Percentiles rank a stretch among this genome's conserved stretches.
Evolutionary conservation across 2,329 filamentous ascomycete species (phyloP).

Genomic region (Dothistroma pini): DNA sequence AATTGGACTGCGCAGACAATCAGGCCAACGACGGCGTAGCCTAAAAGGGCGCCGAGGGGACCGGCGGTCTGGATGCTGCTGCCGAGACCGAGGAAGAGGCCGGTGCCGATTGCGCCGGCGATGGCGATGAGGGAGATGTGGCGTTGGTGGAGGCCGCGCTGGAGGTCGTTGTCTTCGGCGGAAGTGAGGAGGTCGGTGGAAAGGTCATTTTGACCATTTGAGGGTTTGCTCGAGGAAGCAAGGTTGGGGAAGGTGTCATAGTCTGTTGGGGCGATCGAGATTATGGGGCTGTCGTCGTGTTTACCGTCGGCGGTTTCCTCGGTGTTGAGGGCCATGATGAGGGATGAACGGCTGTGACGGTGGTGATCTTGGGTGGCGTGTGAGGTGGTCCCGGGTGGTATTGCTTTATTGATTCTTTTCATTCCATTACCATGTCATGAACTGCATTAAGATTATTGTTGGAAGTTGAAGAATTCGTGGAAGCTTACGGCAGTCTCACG

Average conservation of each 20-base stretch:
- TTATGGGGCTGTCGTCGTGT: neutral
- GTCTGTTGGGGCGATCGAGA: neutral
- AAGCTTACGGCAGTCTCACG: neutral
- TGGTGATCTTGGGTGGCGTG: neutral
- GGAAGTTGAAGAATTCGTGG: neutral
- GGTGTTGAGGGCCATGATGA: neutral
- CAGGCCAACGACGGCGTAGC: constrained; percentile 50
- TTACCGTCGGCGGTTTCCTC: neutral
- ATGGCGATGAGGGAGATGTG: constrained; percentile 64
- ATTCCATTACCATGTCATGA: no score
- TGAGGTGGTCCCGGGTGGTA: neutral
- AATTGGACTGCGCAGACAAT: constrained; percentile 51
- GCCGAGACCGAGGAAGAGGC: constrained; percentile 58
- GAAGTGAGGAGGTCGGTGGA: constrained; percentile 27
- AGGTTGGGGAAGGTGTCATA: constrained; percentile 9
- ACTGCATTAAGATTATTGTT: neutral
- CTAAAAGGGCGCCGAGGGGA: constrained; percentile 51
- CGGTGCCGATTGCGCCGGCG: constrained; percentile 68
- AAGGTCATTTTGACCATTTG: constrained; percentile 1
- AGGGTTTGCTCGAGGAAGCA: constrained; percentile 4
- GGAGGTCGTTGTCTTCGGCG: constrained; percentile 36
- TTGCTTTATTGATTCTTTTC: neutral
- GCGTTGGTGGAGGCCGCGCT: constrained; percentile 50
- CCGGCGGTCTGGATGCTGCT: constrained; percentile 51
- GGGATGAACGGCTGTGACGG: neutral